These are phyloP conservation scores for Chlorociboria aeruginascens DNA, from an alignment of 495 filamentous ascomycete genomes.

Conservation along the genomic window DNA sequence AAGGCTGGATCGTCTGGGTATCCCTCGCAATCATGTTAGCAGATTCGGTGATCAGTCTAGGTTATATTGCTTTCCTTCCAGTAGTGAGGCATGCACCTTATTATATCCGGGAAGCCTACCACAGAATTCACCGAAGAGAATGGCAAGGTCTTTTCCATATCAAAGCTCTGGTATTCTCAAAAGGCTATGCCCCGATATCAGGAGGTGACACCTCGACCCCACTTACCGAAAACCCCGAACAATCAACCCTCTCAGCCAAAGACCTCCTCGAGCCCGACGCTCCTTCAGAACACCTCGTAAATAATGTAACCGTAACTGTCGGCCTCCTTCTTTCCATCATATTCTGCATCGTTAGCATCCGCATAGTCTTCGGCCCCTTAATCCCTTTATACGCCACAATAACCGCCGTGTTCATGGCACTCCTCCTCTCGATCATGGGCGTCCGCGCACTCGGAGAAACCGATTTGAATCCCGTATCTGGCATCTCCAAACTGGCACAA, in stretches of 20 bases:
- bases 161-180: not conserved
- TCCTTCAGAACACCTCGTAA: constrained; percentile 71
- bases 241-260: constrained; percentile 3
- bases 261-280: constrained; percentile 50
- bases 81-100: constrained; percentile 29
- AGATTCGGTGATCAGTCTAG: constrained; percentile 79
- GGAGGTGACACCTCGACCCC: constrained; percentile 5
- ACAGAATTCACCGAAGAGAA: constrained; percentile 10
- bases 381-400: constrained; percentile 62
- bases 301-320: constrained; percentile 54
- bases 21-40: constrained; percentile 94
- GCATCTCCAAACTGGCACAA: constrained; percentile 93
- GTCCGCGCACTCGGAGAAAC: constrained; percentile 92
- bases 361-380: constrained; percentile 59
- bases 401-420: constrained; percentile 72
- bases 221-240: constrained; percentile 2
- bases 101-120: not conserved
- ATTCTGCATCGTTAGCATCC: constrained; percentile 70
- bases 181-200: constrained; percentile 14
- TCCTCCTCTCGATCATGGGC: constrained; percentile 88
- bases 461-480: constrained; percentile 91
- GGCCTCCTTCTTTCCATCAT: constrained; percentile 64
- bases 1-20: constrained; percentile 97
- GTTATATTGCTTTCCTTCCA: constrained; percentile 62
- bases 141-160: constrained; percentile 15